Conservation (phyloP, 345 rosid species). For the Eucalyptus erythrocorys region DNA sequence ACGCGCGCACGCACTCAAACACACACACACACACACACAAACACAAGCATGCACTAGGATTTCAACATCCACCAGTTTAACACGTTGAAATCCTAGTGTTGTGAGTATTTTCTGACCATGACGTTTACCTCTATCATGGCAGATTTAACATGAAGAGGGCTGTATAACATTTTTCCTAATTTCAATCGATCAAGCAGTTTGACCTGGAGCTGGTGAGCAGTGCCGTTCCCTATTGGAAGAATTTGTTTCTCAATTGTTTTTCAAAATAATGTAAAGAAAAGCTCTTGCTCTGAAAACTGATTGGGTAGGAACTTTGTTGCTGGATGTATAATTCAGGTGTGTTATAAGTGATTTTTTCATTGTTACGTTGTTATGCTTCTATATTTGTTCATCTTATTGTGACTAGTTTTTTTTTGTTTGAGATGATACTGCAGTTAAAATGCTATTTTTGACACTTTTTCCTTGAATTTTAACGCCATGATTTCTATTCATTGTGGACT, state of each 20-base stretch:
- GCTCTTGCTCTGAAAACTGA: neutral
- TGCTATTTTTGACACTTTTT: neutral
- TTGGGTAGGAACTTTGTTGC: neutral
- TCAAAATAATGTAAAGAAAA: neutral
- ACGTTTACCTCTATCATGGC: neutral
- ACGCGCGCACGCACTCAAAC: no score
- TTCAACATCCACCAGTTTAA: neutral
- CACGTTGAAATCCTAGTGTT: neutral
- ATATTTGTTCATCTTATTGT: neutral
- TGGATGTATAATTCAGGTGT: neutral
- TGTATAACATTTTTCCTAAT: neutral
- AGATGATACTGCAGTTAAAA: neutral
- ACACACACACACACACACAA: fast-evolving
- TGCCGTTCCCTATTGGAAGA: neutral
- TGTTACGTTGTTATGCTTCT: neutral
- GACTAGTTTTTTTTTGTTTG: neutral
- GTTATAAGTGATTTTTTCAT: neutral
- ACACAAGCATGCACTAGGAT: neutral
- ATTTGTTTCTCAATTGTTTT: neutral
- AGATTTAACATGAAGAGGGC: neutral
- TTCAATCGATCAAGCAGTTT: neutral
- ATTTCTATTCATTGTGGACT: neutral
- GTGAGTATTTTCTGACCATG: neutral
- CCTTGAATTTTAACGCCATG: neutral
- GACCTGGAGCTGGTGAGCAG: neutral